These are phyloP conservation scores for Massariosphaeria phaeospora DNA, from an alignment of 495 filamentous ascomycete genomes.

Conservation along the genomic window DNA sequence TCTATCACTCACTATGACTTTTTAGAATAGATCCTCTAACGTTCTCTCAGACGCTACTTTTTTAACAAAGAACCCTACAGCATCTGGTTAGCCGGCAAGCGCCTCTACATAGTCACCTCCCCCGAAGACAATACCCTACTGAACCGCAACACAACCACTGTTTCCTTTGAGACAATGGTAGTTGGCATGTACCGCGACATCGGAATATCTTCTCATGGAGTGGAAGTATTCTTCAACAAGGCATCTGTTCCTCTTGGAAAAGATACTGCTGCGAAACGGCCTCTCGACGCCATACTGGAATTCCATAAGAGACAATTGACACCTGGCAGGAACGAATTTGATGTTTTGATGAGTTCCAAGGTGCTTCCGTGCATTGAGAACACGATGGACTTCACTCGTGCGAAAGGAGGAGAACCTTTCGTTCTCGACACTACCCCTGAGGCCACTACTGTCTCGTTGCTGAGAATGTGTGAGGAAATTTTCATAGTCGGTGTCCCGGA, in stretches of 20 bases:
- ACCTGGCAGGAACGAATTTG: not conserved
- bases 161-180: not conserved
- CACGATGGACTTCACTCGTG: not conserved
- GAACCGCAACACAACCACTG: conserved; percentile 1
- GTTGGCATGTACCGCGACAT: not conserved
- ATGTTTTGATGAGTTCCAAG: not conserved
- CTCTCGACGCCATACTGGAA: not conserved
- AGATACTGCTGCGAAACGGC: not conserved
- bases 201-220: not conserved
- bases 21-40: not conserved
- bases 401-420: not conserved
- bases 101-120: not conserved
- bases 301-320: not conserved
- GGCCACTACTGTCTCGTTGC: not conserved
- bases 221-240: not conserved
- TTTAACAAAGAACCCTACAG: conserved; percentile 9
- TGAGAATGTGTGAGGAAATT: not conserved
- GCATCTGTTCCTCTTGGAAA: not conserved
- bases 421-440: not conserved
- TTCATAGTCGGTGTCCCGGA: not conserved
- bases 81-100: not conserved
- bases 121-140: not conserved
- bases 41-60: not conserved
- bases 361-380: not conserved
- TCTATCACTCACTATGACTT: not conserved